Evolutionary conservation across 1,284 basidiomycete genomes (phyloP).

Genomic region (Vanrija humicola): DNA sequence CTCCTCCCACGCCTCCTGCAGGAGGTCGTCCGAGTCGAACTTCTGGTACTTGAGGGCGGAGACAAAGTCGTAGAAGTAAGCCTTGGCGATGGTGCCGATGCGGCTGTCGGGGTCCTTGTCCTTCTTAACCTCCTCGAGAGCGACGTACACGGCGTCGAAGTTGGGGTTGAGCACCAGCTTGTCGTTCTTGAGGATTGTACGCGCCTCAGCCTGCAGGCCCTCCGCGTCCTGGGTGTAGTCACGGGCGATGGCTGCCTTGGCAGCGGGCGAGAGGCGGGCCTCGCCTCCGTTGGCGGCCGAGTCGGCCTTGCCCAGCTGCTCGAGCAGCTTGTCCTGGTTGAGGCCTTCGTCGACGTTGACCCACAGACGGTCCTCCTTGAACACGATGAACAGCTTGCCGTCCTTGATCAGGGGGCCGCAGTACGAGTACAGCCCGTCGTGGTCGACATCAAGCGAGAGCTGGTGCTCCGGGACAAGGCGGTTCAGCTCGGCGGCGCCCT

Average conservation of each 20-base stretch:
- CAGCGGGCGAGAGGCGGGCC: not conserved
- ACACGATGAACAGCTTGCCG: constrained; percentile 3
- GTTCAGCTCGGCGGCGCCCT: not conserved
- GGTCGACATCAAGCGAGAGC: constrained; percentile 1
- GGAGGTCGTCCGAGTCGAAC: constrained; percentile 7
- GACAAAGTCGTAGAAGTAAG: not conserved
- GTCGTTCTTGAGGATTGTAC: not conserved
- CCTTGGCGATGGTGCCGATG: too few relatives aligned
- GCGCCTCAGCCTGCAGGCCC: not conserved
- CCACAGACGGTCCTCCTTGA: constrained; percentile 1
- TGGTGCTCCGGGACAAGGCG: not conserved
- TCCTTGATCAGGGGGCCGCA: constrained; percentile 2
- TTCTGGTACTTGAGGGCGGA: not conserved
- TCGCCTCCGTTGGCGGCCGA: not conserved
- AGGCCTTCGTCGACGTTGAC: not conserved
- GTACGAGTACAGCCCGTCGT: constrained; percentile 1
- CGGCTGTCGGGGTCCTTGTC: not conserved
- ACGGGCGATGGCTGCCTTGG: not conserved
- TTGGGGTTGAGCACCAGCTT: constrained; percentile 3
- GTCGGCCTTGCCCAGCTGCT: not conserved
- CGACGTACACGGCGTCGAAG: not conserved
- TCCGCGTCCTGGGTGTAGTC: not conserved
- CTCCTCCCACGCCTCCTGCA: constrained; percentile 8
- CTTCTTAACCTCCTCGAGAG: not conserved
- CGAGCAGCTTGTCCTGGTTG: not conserved